phyloP scores from a whole-genome alignment of 2,329 filamentous ascomycete species.

The Penicillium sp. region DNA sequence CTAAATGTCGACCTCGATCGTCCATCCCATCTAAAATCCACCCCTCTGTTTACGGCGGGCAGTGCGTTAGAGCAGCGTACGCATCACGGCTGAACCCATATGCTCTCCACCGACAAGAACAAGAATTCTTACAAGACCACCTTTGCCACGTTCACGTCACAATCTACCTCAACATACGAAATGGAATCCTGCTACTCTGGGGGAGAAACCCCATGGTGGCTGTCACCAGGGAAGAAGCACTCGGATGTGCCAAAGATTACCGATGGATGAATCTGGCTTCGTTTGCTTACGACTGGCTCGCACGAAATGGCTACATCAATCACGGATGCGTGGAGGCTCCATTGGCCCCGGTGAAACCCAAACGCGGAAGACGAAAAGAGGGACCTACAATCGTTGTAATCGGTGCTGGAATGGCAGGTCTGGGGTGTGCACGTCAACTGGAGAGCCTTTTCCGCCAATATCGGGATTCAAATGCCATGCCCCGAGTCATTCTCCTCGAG shows the following conservation, averaged over 20 bases:
- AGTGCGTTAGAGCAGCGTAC: constrained; percentile 87
- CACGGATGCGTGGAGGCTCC: constrained; percentile 85
- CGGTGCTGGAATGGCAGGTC: constrained; percentile 89
- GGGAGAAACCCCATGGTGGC: constrained; percentile 78
- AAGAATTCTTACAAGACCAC: constrained; percentile 73
- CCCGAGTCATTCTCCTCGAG: constrained; percentile 79
- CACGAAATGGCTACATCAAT: constrained; percentile 91
- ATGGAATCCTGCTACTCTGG: constrained; percentile 90
- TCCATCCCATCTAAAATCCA: constrained; percentile 78
- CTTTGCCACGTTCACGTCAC: constrained; percentile 89
- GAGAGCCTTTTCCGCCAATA: constrained; percentile 84
- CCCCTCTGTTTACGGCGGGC: constrained; percentile 77
- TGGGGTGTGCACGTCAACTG: constrained; percentile 88
- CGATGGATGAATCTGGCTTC: constrained; percentile 88
- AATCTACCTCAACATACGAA: constrained; percentile 92
- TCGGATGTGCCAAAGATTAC: constrained; percentile 82
- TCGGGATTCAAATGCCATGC: constrained; percentile 63
- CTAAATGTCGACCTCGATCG: constrained; percentile 68
- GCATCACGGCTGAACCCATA: constrained; percentile 88
- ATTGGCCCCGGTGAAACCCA: constrained; percentile 40
- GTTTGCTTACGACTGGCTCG: constrained; percentile 88
- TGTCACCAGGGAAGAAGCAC: constrained; percentile 79
- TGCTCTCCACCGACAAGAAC: constrained; percentile 80
- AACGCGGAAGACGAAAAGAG: constrained; percentile 47
- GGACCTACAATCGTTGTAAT: constrained; percentile 80